phyloP scores from a whole-genome alignment of 2,329 filamentous ascomycete genomes.

The Trichoderma asperellum region DNA sequence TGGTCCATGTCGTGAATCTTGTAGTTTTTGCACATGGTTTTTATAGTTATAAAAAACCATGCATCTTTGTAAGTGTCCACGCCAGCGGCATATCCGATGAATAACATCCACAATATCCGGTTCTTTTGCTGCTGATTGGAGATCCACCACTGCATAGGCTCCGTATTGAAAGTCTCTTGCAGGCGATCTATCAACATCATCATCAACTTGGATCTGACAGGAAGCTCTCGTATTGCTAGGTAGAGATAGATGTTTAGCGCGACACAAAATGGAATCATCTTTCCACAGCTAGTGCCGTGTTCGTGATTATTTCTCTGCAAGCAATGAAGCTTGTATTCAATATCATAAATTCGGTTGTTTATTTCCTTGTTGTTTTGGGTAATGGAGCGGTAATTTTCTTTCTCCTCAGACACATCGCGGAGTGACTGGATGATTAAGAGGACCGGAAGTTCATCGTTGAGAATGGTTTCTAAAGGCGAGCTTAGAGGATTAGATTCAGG shows the following conservation, averaged over 20 bases:
- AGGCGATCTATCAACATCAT: slow-evolving; percentile 6
- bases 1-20: neutral
- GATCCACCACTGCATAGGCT: neutral
- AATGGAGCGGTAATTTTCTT: neutral
- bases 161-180: neutral
- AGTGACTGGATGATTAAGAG: neutral
- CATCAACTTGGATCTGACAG: slow-evolving; percentile 1
- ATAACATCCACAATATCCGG: slow-evolving; percentile 14
- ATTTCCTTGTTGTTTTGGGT: slow-evolving; percentile 6
- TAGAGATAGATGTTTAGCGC: slow-evolving; percentile 21
- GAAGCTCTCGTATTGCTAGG: slow-evolving; percentile 16
- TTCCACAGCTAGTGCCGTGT: neutral
- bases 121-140: neutral
- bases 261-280: neutral
- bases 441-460: neutral
- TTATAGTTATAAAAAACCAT: slow-evolving; percentile 1
- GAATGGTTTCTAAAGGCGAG: neutral
- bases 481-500: neutral
- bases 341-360: slow-evolving; percentile 8
- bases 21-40: neutral
- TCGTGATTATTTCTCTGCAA: neutral
- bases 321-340: slow-evolving; percentile 17
- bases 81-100: slow-evolving; percentile 13
- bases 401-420: slow-evolving; percentile 2
- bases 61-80: neutral